Base-by-base conservation (phyloP, 306 rosid genomes). In the Medicago ruthenica region DNA sequence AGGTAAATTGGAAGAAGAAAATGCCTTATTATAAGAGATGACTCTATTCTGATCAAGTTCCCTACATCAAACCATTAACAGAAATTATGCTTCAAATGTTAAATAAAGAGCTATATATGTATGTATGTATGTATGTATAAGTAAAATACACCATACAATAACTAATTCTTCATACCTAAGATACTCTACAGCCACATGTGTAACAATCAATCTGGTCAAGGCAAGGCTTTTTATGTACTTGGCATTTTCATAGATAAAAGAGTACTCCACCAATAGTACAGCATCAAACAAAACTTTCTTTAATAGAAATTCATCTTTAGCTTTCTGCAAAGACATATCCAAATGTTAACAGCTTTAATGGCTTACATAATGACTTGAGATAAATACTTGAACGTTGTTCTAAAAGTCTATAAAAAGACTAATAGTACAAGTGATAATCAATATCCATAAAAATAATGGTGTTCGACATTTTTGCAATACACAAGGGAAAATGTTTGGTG, bases 251-350 rank as follows among this genome's bases (percentile, higher is more conserved):
- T 79, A 79, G 34, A 88, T 79, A 81, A 83, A 89, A 59, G 96
- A 83, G 79, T 89, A 93, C 7, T 89, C 98, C 34, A 83, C 96
- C 85, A 91, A 82, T 79, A 93, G 75, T 53, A 89, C 42, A 59
- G 83, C 89, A 86, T 93, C 97, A 76, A 74, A 87, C 18, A 93
- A 67, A 85, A 89, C 84, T 83, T 87, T 85, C 83, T 89, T 88
- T 45, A 87, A 78, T 67, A 88, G 62, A 77, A 76, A 51, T 84
- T 89, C 91, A 65, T 80, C 92, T 75, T 85, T 91, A 67, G 86
- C 81, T 45, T 87, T 86, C 98, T 93, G 91, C 89, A 76, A 7
- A 73, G 34, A 83, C 71, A 71, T 21, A 62, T 70, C 76, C 57
- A 47, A 59, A 18, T 20, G 50, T 16, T 10, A 73, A 20, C 50